Percentiles rank a stretch among this genome's conserved stretches.
These are phyloP conservation scores for Eucalyptus polybractea DNA, from an alignment of 345 rosid genomes.

Conservation along the genomic window DNA sequence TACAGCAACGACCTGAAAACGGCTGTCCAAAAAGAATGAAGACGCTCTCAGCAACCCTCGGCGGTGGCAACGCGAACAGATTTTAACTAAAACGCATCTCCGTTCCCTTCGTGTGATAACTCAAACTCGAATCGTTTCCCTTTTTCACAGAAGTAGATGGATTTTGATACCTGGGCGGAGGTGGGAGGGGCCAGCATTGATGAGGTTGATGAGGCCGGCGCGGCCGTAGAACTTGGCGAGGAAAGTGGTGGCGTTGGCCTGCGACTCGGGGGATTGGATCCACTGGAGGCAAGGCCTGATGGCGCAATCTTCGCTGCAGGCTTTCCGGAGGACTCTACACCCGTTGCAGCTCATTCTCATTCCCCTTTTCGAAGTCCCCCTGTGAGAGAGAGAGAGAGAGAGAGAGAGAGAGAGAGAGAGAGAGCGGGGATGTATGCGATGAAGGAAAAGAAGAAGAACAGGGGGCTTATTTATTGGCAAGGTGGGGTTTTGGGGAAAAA, in stretches of 20 bases:
- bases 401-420: neutral
- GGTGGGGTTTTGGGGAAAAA: neutral
- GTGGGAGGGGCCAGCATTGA: slow-evolving; percentile 27
- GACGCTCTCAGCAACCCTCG: neutral
- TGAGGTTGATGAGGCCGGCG: slow-evolving; percentile 29
- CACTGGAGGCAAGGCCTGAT: slow-evolving; percentile 32
- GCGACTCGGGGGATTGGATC: slow-evolving; percentile 24
- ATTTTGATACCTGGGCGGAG: slow-evolving; percentile 21
- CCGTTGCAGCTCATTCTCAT: slow-evolving; percentile 30
- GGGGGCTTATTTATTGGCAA: neutral
- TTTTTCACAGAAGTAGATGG: neutral
- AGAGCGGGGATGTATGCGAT: neutral
- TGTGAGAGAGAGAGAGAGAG: neutral
- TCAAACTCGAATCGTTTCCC: neutral
- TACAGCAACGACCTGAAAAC: slow-evolving; percentile 46
- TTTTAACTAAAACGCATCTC: neutral
- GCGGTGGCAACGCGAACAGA: neutral
- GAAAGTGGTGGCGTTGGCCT: slow-evolving; percentile 28
- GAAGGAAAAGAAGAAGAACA: neutral
- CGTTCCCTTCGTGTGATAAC: neutral
- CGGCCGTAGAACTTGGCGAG: slow-evolving; percentile 40
- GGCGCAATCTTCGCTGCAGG: slow-evolving; percentile 22
- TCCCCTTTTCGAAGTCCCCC: neutral
- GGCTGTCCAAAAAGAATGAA: slow-evolving; percentile 4
- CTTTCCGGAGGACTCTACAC: slow-evolving; percentile 32